Evolutionary conservation across 345 rosid species (phyloP).

Genomic region (Carallia pectinifolia): DNA sequence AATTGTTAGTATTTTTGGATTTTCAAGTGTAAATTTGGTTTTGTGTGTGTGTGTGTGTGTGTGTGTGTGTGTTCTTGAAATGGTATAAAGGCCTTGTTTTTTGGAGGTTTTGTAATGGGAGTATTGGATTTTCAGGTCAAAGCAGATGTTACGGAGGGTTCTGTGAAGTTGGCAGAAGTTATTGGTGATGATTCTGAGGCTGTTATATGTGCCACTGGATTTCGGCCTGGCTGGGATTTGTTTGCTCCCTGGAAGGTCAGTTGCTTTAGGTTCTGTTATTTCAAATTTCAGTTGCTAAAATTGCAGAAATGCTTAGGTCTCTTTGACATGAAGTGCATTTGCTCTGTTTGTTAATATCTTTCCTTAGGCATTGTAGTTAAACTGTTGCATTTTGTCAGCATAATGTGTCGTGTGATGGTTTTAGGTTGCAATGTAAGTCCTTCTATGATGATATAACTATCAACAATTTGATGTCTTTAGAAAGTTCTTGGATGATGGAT

Average conservation of each 20-base stretch:
- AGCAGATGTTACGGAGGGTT: slow-evolving; percentile 86
- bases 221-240: slow-evolving; percentile 73
- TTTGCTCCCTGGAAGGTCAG: slow-evolving; percentile 84
- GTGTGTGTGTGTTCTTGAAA: background rate
- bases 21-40: background rate
- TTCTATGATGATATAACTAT: too few species aligned
- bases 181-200: slow-evolving; percentile 82
- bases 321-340: too few species aligned
- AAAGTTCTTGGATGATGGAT: too few species aligned
- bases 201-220: slow-evolving; percentile 85
- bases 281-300: too few species aligned
- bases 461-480: too few species aligned
- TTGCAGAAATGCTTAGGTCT: too few species aligned
- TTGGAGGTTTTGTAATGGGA: background rate
- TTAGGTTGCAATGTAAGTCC: too few species aligned
- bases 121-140: slow-evolving; percentile 47
- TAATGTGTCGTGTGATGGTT: too few species aligned
- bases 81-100: background rate
- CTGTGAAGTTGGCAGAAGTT: slow-evolving; percentile 71
- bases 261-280: slow-evolving; percentile 5
- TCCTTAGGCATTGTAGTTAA: too few species aligned
- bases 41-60: background rate
- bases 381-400: too few species aligned
- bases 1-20: slow-evolving; percentile 44
- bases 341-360: too few species aligned